Base-by-base conservation (phyloP, 495 filamentous ascomycete species). In the Pyrenula aspistea region DNA sequence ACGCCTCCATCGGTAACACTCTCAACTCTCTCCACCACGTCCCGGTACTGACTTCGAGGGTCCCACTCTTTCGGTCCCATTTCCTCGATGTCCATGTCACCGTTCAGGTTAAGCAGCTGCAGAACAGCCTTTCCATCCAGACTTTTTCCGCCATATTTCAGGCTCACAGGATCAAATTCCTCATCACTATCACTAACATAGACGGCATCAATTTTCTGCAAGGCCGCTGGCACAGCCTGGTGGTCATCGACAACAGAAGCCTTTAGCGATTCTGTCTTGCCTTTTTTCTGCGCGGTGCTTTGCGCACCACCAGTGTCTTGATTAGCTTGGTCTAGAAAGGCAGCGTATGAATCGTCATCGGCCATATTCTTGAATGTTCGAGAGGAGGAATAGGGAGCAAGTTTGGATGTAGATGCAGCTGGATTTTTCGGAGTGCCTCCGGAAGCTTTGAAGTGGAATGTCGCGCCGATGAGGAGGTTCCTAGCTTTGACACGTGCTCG, bases 311-410 rank as follows among this genome's bases (percentile, higher is more conserved):
- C 72, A 19, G 80, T 80, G 65, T 87, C 82, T 64, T 80, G 68
- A 70, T 92, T 93, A 49, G 89, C 89, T 69, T 92, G 91, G 67
- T 93, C 73, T 53, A 95, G 75, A 66, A 95, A 94, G 62, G 81
- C 72, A 68, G 80, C 76, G 76, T 94, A 95, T 61, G 83, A 83
- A 53, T 86, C 82, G 74, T 95, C 89, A 21, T 85, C 85, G 20
- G 84, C 80, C 85, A 89, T 91, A 42, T 15, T 15, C 31, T 4
- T 8, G 31, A 15, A 15, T 42, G 31, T 42, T 4, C 3, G 59
- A 75, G 2, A 51, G 12, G 53, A 22, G 20, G 15, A 42, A 15
- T 4, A 42, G 15, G 31, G 15, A 42, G 15, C 8, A 42, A 42
- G 31, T 42, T 42, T 4, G n/a, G n/a, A n/a, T n/a, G n/a, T n/a